Base-by-base conservation (phyloP, 306 rosid genomes). In the Lathyrus sativus region DNA sequence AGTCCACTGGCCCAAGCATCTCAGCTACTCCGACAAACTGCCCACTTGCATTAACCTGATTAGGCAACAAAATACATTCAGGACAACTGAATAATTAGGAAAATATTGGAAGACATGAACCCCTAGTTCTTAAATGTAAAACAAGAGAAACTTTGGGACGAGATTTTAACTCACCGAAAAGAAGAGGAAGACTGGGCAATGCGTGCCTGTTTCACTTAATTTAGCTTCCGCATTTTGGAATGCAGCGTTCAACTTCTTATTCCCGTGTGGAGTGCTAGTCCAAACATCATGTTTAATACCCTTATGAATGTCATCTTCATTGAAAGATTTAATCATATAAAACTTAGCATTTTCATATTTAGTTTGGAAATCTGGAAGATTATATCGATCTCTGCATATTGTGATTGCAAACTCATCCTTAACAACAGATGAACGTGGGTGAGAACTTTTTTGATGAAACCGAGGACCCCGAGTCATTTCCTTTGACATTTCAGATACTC, bases 11-110 rank as follows among this genome's bases (percentile, higher is more conserved):
- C 31, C 90, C 97, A 63, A 63, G 37, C 96, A 91, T 91, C 83
- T 89, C 96, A 7, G 97, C 95, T 37, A 89, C 78, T 45, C 97
- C 97, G 26, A 88, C 83, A 79, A 91, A 91, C 81, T 91, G 97
- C 29, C 91, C 80, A 31, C 97, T 91, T 26, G 84, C 84, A 74
- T 91, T 91, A 24, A 91, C 97, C 97, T 91, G 83, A 50, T 35
- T 67, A 55, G 45, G 60, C 14, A 49, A 60, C 70, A 70, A 17
- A 49, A 42, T 49, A 29, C 65, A 70, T 53, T 18, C 4, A 13
- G 26, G 26, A 62, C 55, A 51, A 26, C 43, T 51, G 24, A 69
- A 62, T 17, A 54, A 41, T 62, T 29, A 13, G 19, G 60, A 9
- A 65, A 54, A 51, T 15, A 68, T 28, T 26, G 7, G 19, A 38